These are phyloP conservation scores for Priceomyces medius DNA, from an alignment of 805 yeast species.

Conservation along the genomic window DNA sequence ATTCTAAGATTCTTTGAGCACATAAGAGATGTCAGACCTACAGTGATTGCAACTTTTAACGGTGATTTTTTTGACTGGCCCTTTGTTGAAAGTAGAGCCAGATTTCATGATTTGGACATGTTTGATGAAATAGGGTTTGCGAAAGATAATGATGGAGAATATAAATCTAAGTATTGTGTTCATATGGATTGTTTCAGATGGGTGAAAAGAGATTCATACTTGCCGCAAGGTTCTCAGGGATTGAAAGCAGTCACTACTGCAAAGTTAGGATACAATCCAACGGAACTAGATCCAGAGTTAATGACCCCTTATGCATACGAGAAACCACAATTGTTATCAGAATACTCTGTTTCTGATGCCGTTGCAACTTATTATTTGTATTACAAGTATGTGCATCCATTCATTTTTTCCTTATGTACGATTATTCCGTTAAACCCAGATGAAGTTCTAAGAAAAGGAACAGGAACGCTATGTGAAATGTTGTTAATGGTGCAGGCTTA, in stretches of 20 bases:
- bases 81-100: slow-evolving; percentile 85
- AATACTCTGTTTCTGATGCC: slow-evolving; percentile 98
- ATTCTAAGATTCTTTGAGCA: slow-evolving; percentile 84
- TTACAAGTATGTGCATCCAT: slow-evolving; percentile 96
- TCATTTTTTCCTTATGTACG: slow-evolving; percentile 91
- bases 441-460: slow-evolving; percentile 93
- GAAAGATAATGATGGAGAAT: slow-evolving; percentile 84
- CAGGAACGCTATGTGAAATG: slow-evolving; percentile 99
- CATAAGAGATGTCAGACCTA: slow-evolving; percentile 81
- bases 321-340: slow-evolving; percentile 87
- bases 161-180: slow-evolving; percentile 85
- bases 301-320: slow-evolving; percentile 98
- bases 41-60: slow-evolving; percentile 96
- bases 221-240: slow-evolving; percentile 99
- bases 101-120: slow-evolving; percentile 82
- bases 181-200: slow-evolving; percentile 98
- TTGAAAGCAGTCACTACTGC: slow-evolving; percentile 96
- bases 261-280: slow-evolving; percentile 92
- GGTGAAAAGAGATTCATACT: slow-evolving; percentile 96
- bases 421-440: slow-evolving; percentile 96
- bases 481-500: slow-evolving; percentile 94
- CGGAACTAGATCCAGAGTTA: slow-evolving; percentile 93
- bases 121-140: slow-evolving; percentile 92
- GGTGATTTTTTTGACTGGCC: slow-evolving; percentile 99
- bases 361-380: slow-evolving; percentile 96